phyloP scores from a whole-genome alignment of 2,329 filamentous ascomycete genomes.

The Diaporthe humulicola region DNA sequence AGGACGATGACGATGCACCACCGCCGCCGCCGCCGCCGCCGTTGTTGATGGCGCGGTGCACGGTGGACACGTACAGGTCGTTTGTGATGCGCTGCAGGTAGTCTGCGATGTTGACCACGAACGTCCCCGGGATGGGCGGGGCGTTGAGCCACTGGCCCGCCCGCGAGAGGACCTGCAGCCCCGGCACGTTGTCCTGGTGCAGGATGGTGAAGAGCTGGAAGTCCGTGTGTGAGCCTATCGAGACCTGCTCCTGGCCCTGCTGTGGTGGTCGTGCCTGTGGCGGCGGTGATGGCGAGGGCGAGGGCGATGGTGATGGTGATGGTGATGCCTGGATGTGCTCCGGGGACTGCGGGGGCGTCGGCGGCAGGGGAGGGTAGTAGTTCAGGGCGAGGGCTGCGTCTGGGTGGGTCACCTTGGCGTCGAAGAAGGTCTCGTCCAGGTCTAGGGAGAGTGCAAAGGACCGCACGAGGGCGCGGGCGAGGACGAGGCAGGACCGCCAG shows the following conservation, averaged over 20 bases:
- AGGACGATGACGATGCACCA: no score
- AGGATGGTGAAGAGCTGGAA: conserved; percentile 65
- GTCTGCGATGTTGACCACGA: conserved; percentile 67
- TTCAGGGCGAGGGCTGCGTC: conserved; percentile 59
- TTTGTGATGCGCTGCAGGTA: conserved; percentile 66
- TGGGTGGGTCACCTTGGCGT: conserved; percentile 65
- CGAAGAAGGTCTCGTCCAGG: conserved; percentile 68
- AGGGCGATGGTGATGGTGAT: neutral
- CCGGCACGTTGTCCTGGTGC: conserved; percentile 57
- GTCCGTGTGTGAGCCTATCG: conserved; percentile 66
- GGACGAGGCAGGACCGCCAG: conserved; percentile 60
- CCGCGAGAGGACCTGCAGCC: conserved; percentile 58
- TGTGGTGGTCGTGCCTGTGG: neutral
- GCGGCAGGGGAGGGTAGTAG: conserved; percentile 52
- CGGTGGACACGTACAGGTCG: conserved; percentile 60
- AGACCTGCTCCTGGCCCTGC: conserved; percentile 47
- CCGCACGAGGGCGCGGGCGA: conserved; percentile 64
- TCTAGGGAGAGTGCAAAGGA: conserved; percentile 68
- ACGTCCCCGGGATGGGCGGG: conserved; percentile 54
- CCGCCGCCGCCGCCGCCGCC: conserved; percentile 44
- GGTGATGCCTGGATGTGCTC: conserved; percentile 32
- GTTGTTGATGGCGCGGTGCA: conserved; percentile 62
- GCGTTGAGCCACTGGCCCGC: conserved; percentile 58
- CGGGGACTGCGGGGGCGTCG: conserved; percentile 36
- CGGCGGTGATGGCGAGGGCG: neutral